These are phyloP conservation scores for Saccharomycopsis babjevae DNA, from an alignment of 805 yeast species.

Conservation along the genomic window DNA sequence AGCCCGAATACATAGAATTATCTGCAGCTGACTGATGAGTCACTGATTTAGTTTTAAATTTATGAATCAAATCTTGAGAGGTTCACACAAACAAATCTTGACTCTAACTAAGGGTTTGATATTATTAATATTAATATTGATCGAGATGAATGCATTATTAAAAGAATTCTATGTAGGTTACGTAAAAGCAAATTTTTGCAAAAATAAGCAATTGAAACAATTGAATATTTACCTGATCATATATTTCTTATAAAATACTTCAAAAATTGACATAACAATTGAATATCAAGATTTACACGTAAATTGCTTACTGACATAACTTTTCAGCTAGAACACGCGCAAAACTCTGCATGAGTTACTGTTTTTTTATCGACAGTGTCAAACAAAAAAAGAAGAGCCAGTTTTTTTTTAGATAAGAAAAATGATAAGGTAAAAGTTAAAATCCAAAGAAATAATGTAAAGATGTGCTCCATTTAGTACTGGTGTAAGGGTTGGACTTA, in stretches of 20 bases:
- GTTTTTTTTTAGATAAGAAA: neutral
- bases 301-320: neutral
- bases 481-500: neutral
- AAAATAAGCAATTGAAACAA: neutral
- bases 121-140: too few species aligned
- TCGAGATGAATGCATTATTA: too few species aligned
- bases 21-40: too few species aligned
- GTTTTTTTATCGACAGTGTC: neutral
- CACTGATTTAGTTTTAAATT: too few species aligned
- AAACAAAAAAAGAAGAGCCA: neutral
- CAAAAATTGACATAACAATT: neutral
- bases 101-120: too few species aligned
- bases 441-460: neutral
- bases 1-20: too few species aligned
- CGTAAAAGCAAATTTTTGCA: neutral
- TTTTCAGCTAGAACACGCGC: neutral
- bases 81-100: too few species aligned
- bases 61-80: too few species aligned
- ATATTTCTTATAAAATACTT: neutral
- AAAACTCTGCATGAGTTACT: neutral
- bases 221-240: neutral
- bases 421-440: neutral
- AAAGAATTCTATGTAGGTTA: too few species aligned
- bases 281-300: neutral
- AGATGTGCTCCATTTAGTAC: neutral